Percentiles rank a stretch among this genome's conserved stretches.
These are phyloP conservation scores for Mrakia gelida DNA, from an alignment of 768 basidiomycete species.

Conservation along the genomic window DNA sequence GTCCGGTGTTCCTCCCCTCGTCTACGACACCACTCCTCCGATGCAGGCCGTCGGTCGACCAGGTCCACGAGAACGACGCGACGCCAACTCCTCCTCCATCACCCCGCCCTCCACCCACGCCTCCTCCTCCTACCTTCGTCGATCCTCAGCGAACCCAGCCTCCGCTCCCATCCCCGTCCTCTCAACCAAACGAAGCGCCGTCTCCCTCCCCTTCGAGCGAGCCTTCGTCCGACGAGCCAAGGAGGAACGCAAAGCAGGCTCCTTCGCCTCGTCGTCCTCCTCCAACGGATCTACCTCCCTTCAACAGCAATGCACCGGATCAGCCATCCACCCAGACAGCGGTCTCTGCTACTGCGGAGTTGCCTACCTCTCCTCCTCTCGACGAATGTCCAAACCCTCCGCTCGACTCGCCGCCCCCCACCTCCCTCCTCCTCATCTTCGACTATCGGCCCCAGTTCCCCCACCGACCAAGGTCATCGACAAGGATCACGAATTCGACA, in stretches of 20 bases:
- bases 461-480: neutral
- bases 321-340: constrained; percentile 2
- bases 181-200: neutral
- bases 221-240: neutral
- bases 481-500: neutral
- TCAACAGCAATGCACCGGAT: neutral
- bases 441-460: too few relatives aligned
- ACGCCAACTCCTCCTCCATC: neutral
- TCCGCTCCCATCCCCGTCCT: neutral
- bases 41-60: neutral
- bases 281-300: neutral
- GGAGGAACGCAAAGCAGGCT: neutral
- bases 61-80: neutral
- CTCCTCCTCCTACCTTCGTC: neutral
- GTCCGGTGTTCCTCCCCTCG: neutral
- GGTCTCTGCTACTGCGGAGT: constrained; percentile 1
- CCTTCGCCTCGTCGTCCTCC: neutral
- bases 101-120: neutral
- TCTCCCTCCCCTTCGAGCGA: constrained; percentile 9
- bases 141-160: neutral
- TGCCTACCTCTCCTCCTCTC: neutral
- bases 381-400: neutral
- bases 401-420: neutral
- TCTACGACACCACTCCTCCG: neutral
- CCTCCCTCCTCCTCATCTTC: neutral